These are phyloP conservation scores for Colletotrichum chrysophilum DNA, from an alignment of 2,329 filamentous ascomycete genomes.

Conservation along the genomic window DNA sequence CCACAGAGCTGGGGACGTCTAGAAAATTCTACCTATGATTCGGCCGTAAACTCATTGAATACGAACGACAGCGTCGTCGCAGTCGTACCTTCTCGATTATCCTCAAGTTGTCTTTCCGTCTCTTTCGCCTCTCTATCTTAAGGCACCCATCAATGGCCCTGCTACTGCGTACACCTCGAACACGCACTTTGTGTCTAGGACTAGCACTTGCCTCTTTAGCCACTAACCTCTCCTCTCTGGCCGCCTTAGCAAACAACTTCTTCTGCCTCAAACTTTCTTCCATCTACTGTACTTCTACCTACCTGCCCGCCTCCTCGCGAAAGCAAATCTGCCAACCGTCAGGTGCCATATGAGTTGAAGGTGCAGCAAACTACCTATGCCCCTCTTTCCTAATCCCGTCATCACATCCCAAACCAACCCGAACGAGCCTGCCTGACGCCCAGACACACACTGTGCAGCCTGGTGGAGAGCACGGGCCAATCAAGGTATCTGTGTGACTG, in stretches of 20 bases:
- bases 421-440: not conserved
- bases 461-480: conserved; percentile 1
- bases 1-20: not conserved
- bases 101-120: not conserved
- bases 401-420: conserved; percentile 8
- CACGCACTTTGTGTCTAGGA: not conserved
- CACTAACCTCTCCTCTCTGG: not conserved
- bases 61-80: not conserved
- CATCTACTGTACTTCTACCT: not conserved
- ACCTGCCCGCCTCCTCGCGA: not conserved
- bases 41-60: not conserved
- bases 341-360: not conserved
- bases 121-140: not conserved
- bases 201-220: not conserved
- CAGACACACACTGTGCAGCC: conserved; percentile 19
- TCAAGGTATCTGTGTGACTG: not conserved
- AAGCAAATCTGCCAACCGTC: not conserved
- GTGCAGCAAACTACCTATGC: not conserved
- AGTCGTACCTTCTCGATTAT: not conserved
- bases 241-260: not conserved
- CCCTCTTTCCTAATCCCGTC: conserved; percentile 20
- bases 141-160: not conserved
- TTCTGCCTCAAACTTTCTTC: not conserved
- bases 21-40: not conserved
- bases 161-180: not conserved